Evolutionary conservation across 2,329 filamentous ascomycete species (phyloP), one percentile per base, ranked within the genome.

Genomic region (Cladosporium sphaerospermum): DNA sequence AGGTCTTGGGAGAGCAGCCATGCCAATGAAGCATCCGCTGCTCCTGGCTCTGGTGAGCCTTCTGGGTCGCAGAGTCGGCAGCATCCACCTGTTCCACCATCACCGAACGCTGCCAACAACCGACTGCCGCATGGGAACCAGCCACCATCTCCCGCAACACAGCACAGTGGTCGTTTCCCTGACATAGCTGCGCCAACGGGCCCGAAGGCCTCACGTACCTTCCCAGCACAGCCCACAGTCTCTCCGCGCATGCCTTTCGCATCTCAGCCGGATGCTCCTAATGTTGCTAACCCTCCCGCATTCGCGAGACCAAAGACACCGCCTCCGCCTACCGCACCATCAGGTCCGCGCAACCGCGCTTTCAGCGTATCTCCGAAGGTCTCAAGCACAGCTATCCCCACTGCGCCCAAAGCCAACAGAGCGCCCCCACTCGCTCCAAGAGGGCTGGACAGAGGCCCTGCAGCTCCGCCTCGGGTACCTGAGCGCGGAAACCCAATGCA

Each of bases 281-380:
- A 19, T 9, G 18, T 11, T 13, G 13, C 32, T 9, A 18, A 18
- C 13, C 40, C 40, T 37, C 48, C 50, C 13, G 19, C 16, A 3
- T 40, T 40, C 19, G 39, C 44, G 14, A 33, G 50, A n/a, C 50
- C 42, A 11, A 52, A 45, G 36, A 52, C 52, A 2, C 52, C 52
- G 37, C 64, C 64, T 8, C 65, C 65, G 14, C 61, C 60, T 3
- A 57, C 58, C 19, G 64, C 64, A n/a, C 65, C 65, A 11, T 62
- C 60, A n/a, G 65, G 64, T 4, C 65, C 65, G 16, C 61, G 65
- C 10, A 63, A 62, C 41, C 56, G 59, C 16, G 62, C 66, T 8
- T 67, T 62, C 57, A 69, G 65, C 53, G 64, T 67, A 10, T 70
- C 68, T 9, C 67, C 67, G 6, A 63, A 67, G 44, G 59, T 66